Percentiles rank a stretch among this genome's conserved stretches.
These are phyloP conservation scores for Penicillium subrubescens DNA, from an alignment of 495 filamentous ascomycete genomes.

Conservation along the genomic window DNA sequence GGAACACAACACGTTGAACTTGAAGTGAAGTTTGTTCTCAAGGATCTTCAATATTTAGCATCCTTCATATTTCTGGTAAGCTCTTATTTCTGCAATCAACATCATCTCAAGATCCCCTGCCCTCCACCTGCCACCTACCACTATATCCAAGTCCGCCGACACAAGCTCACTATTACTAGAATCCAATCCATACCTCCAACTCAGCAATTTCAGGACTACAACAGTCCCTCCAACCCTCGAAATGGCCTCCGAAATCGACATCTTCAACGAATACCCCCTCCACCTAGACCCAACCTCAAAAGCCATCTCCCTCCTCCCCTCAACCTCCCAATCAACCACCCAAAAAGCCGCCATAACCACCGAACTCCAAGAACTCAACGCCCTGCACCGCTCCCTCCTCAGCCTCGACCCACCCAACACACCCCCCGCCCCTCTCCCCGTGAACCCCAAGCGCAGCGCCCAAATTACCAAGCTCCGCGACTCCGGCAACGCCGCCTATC, in stretches of 20 bases:
- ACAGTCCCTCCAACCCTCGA: conserved; percentile 17
- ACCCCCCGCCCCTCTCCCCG: conserved; percentile 77
- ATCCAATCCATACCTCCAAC: neutral
- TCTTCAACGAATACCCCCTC: conserved; percentile 82
- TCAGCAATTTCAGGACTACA: conserved; percentile 8
- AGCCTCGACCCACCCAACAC: conserved; percentile 52
- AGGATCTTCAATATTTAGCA: neutral
- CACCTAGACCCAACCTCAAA: conserved; percentile 76
- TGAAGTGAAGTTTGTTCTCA: neutral
- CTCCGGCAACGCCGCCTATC: conserved; percentile 76
- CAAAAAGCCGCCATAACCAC: conserved; percentile 50
- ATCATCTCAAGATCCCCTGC: neutral
- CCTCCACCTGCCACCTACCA: neutral
- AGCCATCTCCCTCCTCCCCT: conserved; percentile 64
- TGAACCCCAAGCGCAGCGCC: conserved; percentile 82
- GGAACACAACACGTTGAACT: neutral
- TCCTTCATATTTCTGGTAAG: neutral
- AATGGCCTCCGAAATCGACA: conserved; percentile 56
- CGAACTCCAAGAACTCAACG: conserved; percentile 72
- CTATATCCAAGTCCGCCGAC: neutral
- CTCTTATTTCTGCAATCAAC: neutral
- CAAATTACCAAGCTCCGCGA: conserved; percentile 91
- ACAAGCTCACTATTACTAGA: conserved; percentile 14
- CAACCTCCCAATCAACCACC: conserved; percentile 33
- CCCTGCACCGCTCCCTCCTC: conserved; percentile 71